These are phyloP conservation scores for Alloascoidea africana DNA, from an alignment of 805 yeast genomes.

Conservation along the genomic window DNA sequence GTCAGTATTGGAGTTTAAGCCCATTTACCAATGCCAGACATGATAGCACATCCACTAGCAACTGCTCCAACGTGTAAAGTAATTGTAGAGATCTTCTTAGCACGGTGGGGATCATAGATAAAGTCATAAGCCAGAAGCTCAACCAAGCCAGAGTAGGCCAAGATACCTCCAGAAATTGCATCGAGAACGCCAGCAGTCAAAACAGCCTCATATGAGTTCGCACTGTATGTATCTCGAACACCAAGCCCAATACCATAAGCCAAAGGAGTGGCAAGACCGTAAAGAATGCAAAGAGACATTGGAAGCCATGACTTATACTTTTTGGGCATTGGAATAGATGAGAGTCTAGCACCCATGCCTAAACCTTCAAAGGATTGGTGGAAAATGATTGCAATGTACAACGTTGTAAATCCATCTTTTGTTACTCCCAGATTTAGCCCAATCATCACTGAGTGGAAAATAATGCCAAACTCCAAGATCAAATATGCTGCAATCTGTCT, in stretches of 20 bases:
- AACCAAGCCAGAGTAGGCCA: constrained; percentile 58
- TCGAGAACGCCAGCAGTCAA: constrained; percentile 53
- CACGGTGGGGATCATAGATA: constrained; percentile 26
- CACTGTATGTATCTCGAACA: constrained; percentile 40
- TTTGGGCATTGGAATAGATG: constrained; percentile 40
- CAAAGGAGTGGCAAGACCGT: constrained; percentile 50
- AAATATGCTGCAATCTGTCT: constrained; percentile 28
- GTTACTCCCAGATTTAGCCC: constrained; percentile 54
- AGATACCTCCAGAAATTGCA: constrained; percentile 55
- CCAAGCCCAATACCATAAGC: constrained; percentile 67
- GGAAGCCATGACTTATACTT: constrained; percentile 32
- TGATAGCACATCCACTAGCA: too few species aligned
- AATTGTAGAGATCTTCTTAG: constrained; percentile 26
- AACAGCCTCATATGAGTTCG: constrained; percentile 35
- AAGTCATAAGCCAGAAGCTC: constrained; percentile 68
- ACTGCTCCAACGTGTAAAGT: too few species aligned
- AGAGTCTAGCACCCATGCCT: constrained; percentile 60
- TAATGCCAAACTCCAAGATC: constrained; percentile 55
- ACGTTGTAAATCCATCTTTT: constrained; percentile 46
- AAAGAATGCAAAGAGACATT: constrained; percentile 32
- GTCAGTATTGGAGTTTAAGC: too few species aligned
- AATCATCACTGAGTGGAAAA: constrained; percentile 63
- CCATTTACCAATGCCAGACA: too few species aligned
- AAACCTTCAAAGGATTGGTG: constrained; percentile 73
- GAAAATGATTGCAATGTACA: constrained; percentile 52